phyloP scores from a whole-genome alignment of 106 monocot species.

The Phalaenopsis equestris region DNA sequence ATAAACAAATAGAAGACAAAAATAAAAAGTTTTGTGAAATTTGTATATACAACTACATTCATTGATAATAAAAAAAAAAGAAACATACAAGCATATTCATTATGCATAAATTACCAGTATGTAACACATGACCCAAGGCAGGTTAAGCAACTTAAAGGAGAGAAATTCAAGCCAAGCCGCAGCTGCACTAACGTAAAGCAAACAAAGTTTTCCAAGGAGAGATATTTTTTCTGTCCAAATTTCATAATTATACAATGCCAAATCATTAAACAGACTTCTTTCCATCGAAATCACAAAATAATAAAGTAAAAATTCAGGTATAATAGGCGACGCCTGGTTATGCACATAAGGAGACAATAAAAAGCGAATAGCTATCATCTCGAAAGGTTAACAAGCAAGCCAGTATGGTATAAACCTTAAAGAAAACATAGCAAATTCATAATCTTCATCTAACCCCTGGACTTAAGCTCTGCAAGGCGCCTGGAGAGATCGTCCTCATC shows the following conservation, averaged over 20 bases:
- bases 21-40: background rate
- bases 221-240: background rate
- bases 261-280: too few relatives aligned
- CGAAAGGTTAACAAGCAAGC: background rate
- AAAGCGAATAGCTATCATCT: background rate
- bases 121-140: background rate
- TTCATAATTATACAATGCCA: background rate
- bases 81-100: too few relatives aligned
- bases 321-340: background rate
- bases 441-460: constrained; percentile 11
- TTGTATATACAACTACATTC: background rate
- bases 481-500: constrained; percentile 18
- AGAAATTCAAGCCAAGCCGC: background rate
- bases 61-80: background rate
- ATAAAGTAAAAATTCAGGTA: background rate
- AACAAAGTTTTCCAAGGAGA: background rate
- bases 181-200: background rate
- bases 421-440: background rate
- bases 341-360: background rate
- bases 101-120: background rate
- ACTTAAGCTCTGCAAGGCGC: constrained; percentile 18
- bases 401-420: background rate
- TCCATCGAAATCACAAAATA: too few relatives aligned
- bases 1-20: background rate
- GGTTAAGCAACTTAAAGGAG: background rate